Conservation (phyloP, 2,329 filamentous ascomycete genomes). For the Paecilomyces sp. region DNA sequence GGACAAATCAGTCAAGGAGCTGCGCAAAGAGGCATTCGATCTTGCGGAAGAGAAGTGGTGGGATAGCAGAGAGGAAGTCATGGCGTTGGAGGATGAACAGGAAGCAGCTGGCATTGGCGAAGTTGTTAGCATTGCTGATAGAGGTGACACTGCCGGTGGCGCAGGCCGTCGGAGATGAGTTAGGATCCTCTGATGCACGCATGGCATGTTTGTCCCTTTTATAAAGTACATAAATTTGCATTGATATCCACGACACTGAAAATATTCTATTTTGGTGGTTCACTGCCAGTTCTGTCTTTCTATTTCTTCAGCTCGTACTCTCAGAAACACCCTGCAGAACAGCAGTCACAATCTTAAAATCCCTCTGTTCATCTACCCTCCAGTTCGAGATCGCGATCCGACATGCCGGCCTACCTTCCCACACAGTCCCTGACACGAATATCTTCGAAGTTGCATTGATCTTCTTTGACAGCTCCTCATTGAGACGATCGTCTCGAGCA, state of each 20-base stretch:
- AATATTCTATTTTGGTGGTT: background rate
- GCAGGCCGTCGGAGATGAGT: slow-evolving; percentile 37
- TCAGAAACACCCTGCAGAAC: slow-evolving; percentile 51
- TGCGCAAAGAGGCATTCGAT: slow-evolving; percentile 84
- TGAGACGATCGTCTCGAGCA: slow-evolving; percentile 58
- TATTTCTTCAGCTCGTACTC: background rate
- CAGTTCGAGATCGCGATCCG: slow-evolving; percentile 85
- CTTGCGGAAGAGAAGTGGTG: slow-evolving; percentile 97
- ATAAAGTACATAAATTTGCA: background rate
- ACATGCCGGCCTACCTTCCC: slow-evolving; percentile 66
- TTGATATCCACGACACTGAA: background rate
- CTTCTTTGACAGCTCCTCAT: slow-evolving; percentile 57
- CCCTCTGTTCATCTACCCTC: slow-evolving; percentile 63
- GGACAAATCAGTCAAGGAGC: slow-evolving; percentile 72
- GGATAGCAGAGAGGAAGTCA: slow-evolving; percentile 93
- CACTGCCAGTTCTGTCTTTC: background rate
- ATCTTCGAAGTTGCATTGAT: slow-evolving; percentile 71
- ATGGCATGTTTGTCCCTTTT: background rate
- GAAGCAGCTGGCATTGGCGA: slow-evolving; percentile 92
- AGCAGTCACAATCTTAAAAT: slow-evolving; percentile 56
- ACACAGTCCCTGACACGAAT: slow-evolving; percentile 76
- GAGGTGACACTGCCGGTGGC: slow-evolving; percentile 46
- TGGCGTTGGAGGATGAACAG: slow-evolving; percentile 86
- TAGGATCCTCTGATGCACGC: background rate
- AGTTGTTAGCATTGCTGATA: slow-evolving; percentile 79